A percentile compares a stretch with the other conserved stretches of the same genome.
These are phyloP conservation scores for Colletotrichum sp. DNA, from an alignment of 2,329 filamentous ascomycete genomes.

Conservation along the genomic window DNA sequence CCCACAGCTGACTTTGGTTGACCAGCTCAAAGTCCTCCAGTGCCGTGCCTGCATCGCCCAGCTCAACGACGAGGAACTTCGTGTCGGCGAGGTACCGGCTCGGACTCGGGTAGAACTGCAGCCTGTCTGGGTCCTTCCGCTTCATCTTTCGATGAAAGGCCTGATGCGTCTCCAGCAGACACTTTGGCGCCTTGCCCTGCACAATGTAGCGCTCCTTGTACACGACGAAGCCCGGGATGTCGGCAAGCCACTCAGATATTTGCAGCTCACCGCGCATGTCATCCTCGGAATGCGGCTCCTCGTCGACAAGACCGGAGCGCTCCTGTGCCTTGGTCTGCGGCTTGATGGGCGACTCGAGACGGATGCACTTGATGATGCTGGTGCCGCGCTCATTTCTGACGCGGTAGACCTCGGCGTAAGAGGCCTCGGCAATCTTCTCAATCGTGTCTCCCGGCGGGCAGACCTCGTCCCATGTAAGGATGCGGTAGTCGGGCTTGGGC, in stretches of 20 bases:
- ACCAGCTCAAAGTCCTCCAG: constrained; percentile 62
- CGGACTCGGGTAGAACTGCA: constrained; percentile 68
- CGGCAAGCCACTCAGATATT: constrained; percentile 68
- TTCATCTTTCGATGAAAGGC: constrained; percentile 59
- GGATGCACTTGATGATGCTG: constrained; percentile 70
- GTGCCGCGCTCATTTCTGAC: constrained; percentile 63
- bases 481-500: constrained; percentile 36
- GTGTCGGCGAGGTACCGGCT: constrained; percentile 63
- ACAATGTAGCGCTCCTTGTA: constrained; percentile 70
- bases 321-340: constrained; percentile 62
- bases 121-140: constrained; percentile 58
- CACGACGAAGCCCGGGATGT: constrained; percentile 68
- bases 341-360: constrained; percentile 62
- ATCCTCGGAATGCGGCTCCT: constrained; percentile 59
- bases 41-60: constrained; percentile 66
- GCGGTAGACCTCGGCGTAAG: constrained; percentile 70
- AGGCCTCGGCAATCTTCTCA: constrained; percentile 70
- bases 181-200: constrained; percentile 57
- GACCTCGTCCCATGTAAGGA: constrained; percentile 62
- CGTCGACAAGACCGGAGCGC: constrained; percentile 59
- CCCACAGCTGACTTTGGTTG: constrained; percentile 61
- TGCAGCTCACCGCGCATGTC: constrained; percentile 64
- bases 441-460: constrained; percentile 58
- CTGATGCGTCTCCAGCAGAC: constrained; percentile 65
- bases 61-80: constrained; percentile 64